A percentile compares a stretch with the other conserved stretches of the same genome.
These are phyloP conservation scores for Penicillium waksmanii DNA, from an alignment of 495 filamentous ascomycete genomes.

Conservation along the genomic window DNA sequence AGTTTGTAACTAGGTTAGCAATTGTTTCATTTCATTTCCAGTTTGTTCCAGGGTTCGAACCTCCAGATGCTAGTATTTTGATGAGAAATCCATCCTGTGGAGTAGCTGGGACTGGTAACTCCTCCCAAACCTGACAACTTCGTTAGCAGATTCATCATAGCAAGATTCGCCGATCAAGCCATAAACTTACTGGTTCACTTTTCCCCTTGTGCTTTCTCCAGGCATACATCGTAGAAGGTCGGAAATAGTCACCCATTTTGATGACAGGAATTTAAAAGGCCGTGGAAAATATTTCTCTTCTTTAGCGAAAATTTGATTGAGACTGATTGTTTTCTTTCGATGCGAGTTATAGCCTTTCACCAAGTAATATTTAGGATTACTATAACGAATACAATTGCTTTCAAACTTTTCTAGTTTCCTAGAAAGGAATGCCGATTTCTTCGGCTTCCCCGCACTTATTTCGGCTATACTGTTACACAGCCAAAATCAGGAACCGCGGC, in stretches of 20 bases:
- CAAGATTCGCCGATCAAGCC: neutral
- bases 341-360: too few species aligned
- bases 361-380: neutral
- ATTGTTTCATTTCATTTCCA: neutral
- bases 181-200: slow-evolving; percentile 12
- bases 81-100: slow-evolving; percentile 19
- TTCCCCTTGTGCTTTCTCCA: slow-evolving; percentile 32
- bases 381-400: neutral
- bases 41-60: slow-evolving; percentile 5
- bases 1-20: neutral
- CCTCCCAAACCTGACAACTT: slow-evolving; percentile 21
- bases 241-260: neutral
- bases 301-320: too few species aligned
- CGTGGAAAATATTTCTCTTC: too few species aligned
- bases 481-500: neutral
- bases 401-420: neutral
- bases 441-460: neutral
- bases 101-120: slow-evolving; percentile 17
- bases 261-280: neutral
- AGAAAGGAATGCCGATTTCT: slow-evolving; percentile 1
- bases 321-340: too few species aligned
- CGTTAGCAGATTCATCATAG: neutral
- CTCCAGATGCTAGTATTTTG: slow-evolving; percentile 27
- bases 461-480: neutral
- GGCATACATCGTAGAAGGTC: slow-evolving; percentile 23